These are phyloP conservation scores for Aphanoascus verrucosus DNA, from an alignment of 2,329 filamentous ascomycete species.

Conservation along the genomic window DNA sequence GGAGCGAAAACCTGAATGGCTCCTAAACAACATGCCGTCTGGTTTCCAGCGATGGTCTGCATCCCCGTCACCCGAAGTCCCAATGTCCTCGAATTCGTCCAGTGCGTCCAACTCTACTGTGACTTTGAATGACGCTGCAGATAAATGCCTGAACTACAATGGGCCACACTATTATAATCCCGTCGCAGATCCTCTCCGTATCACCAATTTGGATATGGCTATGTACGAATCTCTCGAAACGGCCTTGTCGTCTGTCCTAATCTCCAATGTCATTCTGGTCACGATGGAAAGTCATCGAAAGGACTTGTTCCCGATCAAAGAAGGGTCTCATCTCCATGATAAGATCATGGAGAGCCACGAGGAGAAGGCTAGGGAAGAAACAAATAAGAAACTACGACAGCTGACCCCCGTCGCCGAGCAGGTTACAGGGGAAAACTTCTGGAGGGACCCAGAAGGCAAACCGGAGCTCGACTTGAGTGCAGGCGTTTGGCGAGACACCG, in stretches of 20 bases:
- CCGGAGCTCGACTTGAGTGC: constrained; percentile 9
- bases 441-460: constrained; percentile 4
- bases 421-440: constrained; percentile 23
- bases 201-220: constrained; percentile 24
- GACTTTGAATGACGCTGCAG: background rate
- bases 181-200: constrained; percentile 23
- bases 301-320: constrained; percentile 24
- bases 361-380: constrained; percentile 12
- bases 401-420: constrained; percentile 24
- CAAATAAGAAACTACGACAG: constrained; percentile 20
- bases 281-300: constrained; percentile 27
- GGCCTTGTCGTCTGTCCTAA: constrained; percentile 21
- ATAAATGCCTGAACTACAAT: background rate
- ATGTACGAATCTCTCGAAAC: constrained; percentile 20
- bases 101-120: background rate
- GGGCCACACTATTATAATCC: constrained; percentile 21
- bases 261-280: constrained; percentile 25
- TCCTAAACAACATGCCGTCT: constrained; percentile 18
- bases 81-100: background rate
- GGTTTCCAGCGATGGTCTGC: constrained; percentile 22
- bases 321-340: constrained; percentile 22
- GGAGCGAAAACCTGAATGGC: constrained; percentile 18
- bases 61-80: background rate
- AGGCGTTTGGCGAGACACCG: constrained; percentile 18
- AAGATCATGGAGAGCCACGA: constrained; percentile 20